Evolutionary conservation across 2,329 filamentous ascomycete genomes (phyloP).

Genomic region (Emergomyces pasteurianus): DNA sequence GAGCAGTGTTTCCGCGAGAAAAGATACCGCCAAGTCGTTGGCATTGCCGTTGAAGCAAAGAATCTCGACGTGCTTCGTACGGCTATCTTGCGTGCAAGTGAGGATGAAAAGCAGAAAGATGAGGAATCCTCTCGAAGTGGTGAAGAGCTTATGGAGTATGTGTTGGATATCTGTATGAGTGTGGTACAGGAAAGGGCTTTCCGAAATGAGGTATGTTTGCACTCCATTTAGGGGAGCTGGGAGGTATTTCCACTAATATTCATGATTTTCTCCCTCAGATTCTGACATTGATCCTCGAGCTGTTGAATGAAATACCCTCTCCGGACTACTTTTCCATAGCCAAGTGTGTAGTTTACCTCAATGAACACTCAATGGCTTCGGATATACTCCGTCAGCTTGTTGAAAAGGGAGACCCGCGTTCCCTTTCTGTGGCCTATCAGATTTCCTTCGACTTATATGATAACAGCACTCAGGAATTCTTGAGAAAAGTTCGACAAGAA

Average conservation of each 20-base stretch:
- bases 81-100: constrained; percentile 78
- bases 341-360: constrained; percentile 91
- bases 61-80: constrained; percentile 77
- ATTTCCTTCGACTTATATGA: constrained; percentile 98
- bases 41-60: constrained; percentile 89
- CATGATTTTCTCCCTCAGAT: constrained; percentile 43
- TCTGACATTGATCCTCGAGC: constrained; percentile 77
- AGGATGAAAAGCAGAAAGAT: constrained; percentile 64
- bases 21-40: constrained; percentile 89
- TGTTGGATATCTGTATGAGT: constrained; percentile 92
- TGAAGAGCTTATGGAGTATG: constrained; percentile 94
- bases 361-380: constrained; percentile 83
- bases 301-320: constrained; percentile 83
- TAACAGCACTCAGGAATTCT: constrained; percentile 94
- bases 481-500: constrained; percentile 75
- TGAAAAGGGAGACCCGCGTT: constrained; percentile 62
- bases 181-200: constrained; percentile 88
- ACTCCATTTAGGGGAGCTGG: background rate
- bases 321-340: constrained; percentile 98
- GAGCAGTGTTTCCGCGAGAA: constrained; percentile 77
- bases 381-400: constrained; percentile 74
- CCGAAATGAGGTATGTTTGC: constrained; percentile 49
- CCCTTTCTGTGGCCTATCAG: constrained; percentile 82
- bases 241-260: constrained; percentile 1
- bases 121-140: constrained; percentile 48